A percentile compares a stretch with the other conserved stretches of the same genome.
Conservation (phyloP, 768 basidiomycete genomes). For the Boletus pseudo-olivaceus region DNA sequence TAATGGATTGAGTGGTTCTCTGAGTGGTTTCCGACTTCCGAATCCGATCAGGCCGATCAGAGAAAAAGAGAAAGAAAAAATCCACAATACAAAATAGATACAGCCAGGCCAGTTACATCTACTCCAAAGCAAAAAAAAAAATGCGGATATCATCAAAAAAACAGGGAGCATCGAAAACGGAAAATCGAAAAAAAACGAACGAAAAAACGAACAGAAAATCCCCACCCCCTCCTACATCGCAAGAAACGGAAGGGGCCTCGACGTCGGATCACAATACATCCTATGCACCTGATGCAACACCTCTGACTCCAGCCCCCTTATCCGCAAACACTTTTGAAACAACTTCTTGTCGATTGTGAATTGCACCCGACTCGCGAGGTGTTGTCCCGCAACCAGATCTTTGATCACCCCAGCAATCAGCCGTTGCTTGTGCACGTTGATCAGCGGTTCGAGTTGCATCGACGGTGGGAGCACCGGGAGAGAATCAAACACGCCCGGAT, state of each 20-base stretch:
- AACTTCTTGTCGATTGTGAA: slow-evolving; percentile 71
- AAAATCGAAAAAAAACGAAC: neutral
- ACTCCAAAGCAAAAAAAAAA: slow-evolving; percentile 15
- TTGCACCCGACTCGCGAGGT: slow-evolving; percentile 70
- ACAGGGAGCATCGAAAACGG: neutral
- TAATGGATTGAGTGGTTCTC: no score
- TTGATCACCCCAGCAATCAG: slow-evolving; percentile 79
- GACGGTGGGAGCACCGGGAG: slow-evolving; percentile 67
- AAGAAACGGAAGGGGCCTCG: slow-evolving; percentile 19
- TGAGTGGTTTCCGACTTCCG: neutral
- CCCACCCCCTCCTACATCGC: slow-evolving; percentile 11
- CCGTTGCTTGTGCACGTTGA: slow-evolving; percentile 88
- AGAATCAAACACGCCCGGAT: slow-evolving; percentile 76
- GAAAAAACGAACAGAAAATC: neutral
- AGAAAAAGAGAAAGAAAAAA: neutral
- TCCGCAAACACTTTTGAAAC: slow-evolving; percentile 69
- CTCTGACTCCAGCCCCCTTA: slow-evolving; percentile 60
- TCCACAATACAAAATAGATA: slow-evolving; percentile 26
- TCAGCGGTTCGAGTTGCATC: slow-evolving; percentile 81
- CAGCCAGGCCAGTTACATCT: slow-evolving; percentile 11
- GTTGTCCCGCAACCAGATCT: slow-evolving; percentile 76
- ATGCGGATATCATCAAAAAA: slow-evolving; percentile 11
- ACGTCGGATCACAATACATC: slow-evolving; percentile 32
- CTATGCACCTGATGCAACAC: slow-evolving; percentile 47
- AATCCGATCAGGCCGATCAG: no score